Conservation (phyloP, 768 basidiomycete genomes). For the Rhodocollybia butyracea region DNA sequence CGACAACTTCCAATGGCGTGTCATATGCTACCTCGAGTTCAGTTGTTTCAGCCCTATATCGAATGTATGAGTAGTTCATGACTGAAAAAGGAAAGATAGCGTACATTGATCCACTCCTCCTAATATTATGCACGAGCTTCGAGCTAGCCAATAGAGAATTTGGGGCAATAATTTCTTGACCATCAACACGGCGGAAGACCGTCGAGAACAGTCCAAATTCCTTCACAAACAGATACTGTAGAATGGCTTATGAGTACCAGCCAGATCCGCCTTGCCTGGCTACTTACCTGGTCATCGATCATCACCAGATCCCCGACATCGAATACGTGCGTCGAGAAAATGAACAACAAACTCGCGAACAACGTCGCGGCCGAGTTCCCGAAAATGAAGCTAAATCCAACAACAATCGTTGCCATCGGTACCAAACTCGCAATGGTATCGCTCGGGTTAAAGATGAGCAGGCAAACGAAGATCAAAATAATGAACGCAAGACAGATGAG, state of each 20-base stretch:
- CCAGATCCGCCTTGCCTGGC: slow-evolving; percentile 2
- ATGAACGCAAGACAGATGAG: slow-evolving; percentile 56
- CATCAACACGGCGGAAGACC: slow-evolving; percentile 75
- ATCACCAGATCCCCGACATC: slow-evolving; percentile 81
- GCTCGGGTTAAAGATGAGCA: slow-evolving; percentile 70
- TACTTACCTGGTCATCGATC: slow-evolving; percentile 65
- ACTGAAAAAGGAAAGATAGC: slow-evolving; percentile 17
- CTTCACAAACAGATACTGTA: slow-evolving; percentile 49
- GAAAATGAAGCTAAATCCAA: slow-evolving; percentile 85
- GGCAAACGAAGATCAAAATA: slow-evolving; percentile 60
- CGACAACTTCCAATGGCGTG: slow-evolving; percentile 68
- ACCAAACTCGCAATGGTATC: slow-evolving; percentile 72
- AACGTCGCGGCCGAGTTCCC: slow-evolving; percentile 77
- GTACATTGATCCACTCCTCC: slow-evolving; percentile 72
- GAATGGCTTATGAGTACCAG: slow-evolving; percentile 7
- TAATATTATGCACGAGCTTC: slow-evolving; percentile 76
- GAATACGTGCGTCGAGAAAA: slow-evolving; percentile 83
- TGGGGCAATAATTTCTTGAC: slow-evolving; percentile 76
- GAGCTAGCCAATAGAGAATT: slow-evolving; percentile 67
- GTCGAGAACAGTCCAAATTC: slow-evolving; percentile 84
- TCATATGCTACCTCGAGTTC: slow-evolving; percentile 62
- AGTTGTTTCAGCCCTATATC: slow-evolving; percentile 62
- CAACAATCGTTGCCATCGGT: slow-evolving; percentile 74
- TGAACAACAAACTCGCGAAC: slow-evolving; percentile 83
- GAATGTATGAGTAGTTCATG: background rate